Percentiles rank a stretch among this genome's conserved stretches.
phyloP scores from a whole-genome alignment of 768 basidiomycete genomes.

The Collybiopsis luxurians region DNA sequence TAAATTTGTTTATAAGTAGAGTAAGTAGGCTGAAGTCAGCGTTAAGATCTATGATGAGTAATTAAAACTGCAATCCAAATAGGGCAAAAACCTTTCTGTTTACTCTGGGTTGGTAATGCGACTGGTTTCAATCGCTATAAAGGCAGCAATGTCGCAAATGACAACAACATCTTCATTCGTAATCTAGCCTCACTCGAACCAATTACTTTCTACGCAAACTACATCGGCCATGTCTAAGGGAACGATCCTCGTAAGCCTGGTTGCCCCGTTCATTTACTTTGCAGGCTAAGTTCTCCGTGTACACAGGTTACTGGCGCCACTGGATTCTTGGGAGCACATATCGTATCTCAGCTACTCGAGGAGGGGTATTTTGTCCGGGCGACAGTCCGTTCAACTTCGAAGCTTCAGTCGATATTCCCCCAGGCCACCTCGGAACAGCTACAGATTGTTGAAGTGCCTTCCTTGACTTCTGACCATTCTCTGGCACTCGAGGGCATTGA shows the following conservation, averaged over 20 bases:
- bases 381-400: neutral
- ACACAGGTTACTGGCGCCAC: conserved; percentile 9
- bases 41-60: too few species aligned
- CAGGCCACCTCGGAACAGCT: conserved; percentile 5
- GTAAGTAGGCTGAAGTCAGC: too few species aligned
- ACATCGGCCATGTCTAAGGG: neutral
- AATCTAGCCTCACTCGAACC: too few species aligned
- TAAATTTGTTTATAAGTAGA: too few species aligned
- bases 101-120: too few species aligned
- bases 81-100: too few species aligned
- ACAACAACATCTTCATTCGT: too few species aligned
- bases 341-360: conserved; percentile 6
- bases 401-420: conserved; percentile 5
- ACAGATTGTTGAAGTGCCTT: conserved; percentile 1
- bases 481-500: conserved; percentile 15
- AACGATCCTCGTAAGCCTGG: neutral
- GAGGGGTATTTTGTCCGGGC: conserved; percentile 10
- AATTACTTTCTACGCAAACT: too few species aligned
- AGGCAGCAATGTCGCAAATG: too few species aligned
- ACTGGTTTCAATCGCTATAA: too few species aligned
- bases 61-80: too few species aligned
- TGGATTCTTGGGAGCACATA: conserved; percentile 4
- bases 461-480: conserved; percentile 11
- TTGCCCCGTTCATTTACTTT: neutral
- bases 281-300: neutral